Base-by-base conservation (phyloP, 169 alveolate genomes). In the Cryptosporidium ubiquitum region DNA sequence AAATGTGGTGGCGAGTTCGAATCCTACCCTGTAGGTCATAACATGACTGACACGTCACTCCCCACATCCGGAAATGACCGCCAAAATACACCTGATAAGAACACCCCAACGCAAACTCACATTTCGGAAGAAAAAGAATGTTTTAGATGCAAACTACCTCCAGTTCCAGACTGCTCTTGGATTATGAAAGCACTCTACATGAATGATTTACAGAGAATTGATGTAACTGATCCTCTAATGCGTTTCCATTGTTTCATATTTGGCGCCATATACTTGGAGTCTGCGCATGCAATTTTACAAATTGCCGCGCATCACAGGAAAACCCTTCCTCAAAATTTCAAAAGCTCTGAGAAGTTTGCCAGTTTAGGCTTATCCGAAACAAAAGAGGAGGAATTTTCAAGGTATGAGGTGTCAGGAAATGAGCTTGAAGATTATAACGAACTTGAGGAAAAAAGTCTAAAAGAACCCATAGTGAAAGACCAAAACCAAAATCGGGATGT, bases 151-250 rank as follows among this genome's bases (percentile, higher is more conserved):
- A 79, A 47, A 35, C 42, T 79, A 3, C 95, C 95, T 5, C 95
- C 93, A 5, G 91, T 91, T 35, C 95, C 95, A 26, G 92, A 93
- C 84, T 79, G 93, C 52, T 91, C 93, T 58, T 66, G 58, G 74
- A 52, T 93, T 42, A 91, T 93, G 89, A 92, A 92, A 86, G 75
- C 95, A n/a, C 69, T 93, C 71, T 94, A 91, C 84, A 92, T 94
- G 95, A 94, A 93, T 60, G 96, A 94, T 68, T 79, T 94, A 52
- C 96, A 94, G 84, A 86, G 91, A 64, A 73, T 94, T 61, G 96
- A 94, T 23, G 92, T 91, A 2, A 85, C 93, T 23, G 96, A 94
- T 37, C 96, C 94, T 68, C 85, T 94, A 23, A 93, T 93, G 64
- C 92, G 89, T 47, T 70, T 94, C 29, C 96, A 94, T 85, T 91